Percentiles rank a stretch among this genome's conserved stretches.
These are phyloP conservation scores for Fusarium robinianum DNA, from an alignment of 2,329 filamentous ascomycete species.

Conservation along the genomic window DNA sequence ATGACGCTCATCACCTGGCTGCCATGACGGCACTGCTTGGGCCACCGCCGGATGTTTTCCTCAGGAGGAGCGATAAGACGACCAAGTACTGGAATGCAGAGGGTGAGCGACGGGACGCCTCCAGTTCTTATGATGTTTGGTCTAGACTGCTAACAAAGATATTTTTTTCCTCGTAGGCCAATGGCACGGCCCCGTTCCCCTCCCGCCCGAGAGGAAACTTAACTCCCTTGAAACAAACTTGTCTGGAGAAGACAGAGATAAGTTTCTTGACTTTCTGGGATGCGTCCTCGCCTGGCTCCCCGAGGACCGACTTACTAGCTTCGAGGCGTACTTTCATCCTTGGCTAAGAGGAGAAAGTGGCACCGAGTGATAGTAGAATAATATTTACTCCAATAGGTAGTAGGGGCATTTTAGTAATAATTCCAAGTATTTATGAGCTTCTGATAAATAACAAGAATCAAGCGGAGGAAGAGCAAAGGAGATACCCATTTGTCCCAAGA, in stretches of 20 bases:
- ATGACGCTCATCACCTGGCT: constrained; percentile 38
- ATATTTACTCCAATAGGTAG: too few relatives aligned
- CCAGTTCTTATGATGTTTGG: neutral
- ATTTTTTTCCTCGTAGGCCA: constrained; percentile 19
- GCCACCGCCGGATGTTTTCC: constrained; percentile 34
- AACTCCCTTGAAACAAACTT: constrained; percentile 21
- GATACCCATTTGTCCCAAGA: too few relatives aligned
- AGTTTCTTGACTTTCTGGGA: constrained; percentile 30
- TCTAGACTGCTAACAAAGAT: neutral
- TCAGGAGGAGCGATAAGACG: constrained; percentile 25
- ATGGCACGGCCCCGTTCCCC: constrained; percentile 34
- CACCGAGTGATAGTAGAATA: too few relatives aligned
- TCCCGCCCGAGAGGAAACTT: constrained; percentile 25
- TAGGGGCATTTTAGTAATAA: too few relatives aligned
- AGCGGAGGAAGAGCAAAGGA: too few relatives aligned
- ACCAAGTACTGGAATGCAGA: constrained; percentile 36
- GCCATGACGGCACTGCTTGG: constrained; percentile 38
- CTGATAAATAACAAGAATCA: too few relatives aligned
- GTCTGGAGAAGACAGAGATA: constrained; percentile 21
- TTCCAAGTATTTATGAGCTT: too few relatives aligned
- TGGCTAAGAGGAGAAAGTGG: constrained; percentile 51
- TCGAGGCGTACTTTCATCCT: constrained; percentile 33
- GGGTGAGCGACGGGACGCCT: constrained; percentile 21
- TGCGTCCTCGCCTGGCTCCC: constrained; percentile 34
- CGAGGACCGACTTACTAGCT: constrained; percentile 25